phyloP scores from a whole-genome alignment of 2,329 filamentous ascomycete genomes.

The Colletotrichum sp. region DNA sequence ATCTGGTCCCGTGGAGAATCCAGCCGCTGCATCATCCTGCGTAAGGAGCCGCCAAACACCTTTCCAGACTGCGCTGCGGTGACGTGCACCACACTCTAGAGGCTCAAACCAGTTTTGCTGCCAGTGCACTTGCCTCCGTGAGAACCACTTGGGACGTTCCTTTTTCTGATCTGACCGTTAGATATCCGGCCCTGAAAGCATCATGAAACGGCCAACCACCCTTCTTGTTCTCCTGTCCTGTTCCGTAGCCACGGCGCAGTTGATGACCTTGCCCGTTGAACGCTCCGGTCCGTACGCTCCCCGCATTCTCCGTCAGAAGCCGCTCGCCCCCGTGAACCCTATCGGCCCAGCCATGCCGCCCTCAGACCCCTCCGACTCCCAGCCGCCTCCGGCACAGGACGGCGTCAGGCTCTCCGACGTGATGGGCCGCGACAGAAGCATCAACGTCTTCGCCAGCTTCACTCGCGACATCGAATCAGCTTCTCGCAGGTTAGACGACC shows the following conservation, averaged over 20 bases:
- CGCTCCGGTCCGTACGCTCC: conserved; percentile 4
- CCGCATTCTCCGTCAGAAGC: conserved; percentile 20
- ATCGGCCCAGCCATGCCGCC: conserved; percentile 30
- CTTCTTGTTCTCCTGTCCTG: conserved; percentile 11
- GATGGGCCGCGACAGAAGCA: conserved; percentile 76
- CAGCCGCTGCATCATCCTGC: background rate
- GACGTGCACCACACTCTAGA: background rate
- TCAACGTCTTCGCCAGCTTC: conserved; percentile 86
- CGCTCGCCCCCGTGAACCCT: conserved; percentile 12
- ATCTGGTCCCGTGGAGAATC: background rate
- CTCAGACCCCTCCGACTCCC: conserved; percentile 27
- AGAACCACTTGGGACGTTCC: background rate
- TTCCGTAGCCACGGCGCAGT: conserved; percentile 11
- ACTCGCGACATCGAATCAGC: conserved; percentile 77
- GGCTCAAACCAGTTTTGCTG: background rate
- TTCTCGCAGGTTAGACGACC: conserved; percentile 71
- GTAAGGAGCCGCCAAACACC: background rate
- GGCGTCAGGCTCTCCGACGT: conserved; percentile 81
- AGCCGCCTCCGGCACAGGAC: conserved; percentile 39
- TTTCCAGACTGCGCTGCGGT: background rate
- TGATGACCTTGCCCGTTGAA: conserved; percentile 11
- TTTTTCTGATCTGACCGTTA: background rate
- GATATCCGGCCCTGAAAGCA: background rate
- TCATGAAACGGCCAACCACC: conserved; percentile 15
- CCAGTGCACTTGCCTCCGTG: background rate